These are phyloP conservation scores for Plasmodium ovale DNA, from an alignment of 169 alveolate genomes.

Conservation along the genomic window DNA sequence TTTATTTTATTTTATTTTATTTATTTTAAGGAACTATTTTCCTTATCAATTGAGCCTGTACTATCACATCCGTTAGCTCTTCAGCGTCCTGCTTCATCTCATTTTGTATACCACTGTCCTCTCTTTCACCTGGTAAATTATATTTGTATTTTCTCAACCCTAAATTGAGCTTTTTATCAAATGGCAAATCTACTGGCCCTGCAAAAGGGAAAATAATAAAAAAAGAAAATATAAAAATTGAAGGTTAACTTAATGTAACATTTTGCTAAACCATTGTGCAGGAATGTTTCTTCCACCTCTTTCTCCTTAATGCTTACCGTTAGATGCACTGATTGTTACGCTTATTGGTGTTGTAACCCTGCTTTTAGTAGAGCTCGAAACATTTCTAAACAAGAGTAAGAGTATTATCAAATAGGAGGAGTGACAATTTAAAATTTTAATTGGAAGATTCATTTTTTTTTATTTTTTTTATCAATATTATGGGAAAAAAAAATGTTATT, in stretches of 20 bases:
- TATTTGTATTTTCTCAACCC: constrained; percentile 43
- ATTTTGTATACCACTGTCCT: constrained; percentile 11
- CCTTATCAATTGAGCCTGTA: constrained; percentile 14
- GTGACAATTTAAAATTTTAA: constrained; percentile 31
- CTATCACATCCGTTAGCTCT: constrained; percentile 30
- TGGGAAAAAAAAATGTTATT: background rate
- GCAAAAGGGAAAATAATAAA: background rate
- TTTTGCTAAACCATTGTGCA: too few species aligned
- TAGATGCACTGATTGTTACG: constrained; percentile 10
- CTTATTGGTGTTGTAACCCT: constrained; percentile 1
- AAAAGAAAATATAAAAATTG: background rate
- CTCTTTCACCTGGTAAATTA: background rate
- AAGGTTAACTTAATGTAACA: background rate
- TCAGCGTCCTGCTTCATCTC: constrained; percentile 53
- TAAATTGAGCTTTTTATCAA: constrained; percentile 21
- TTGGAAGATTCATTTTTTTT: constrained; percentile 41
- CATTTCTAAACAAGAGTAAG: constrained; percentile 15
- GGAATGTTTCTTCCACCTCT: too few species aligned
- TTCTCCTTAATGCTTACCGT: constrained; percentile 37
- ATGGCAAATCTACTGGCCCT: constrained; percentile 70
- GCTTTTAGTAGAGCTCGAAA: background rate
- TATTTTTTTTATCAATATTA: constrained; percentile 6
- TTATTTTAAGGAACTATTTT: background rate
- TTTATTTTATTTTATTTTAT: too few species aligned
- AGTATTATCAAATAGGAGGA: constrained; percentile 15